phyloP scores from a whole-genome alignment of 202 grass and related monocot species.

The Setaria italica region DNA sequence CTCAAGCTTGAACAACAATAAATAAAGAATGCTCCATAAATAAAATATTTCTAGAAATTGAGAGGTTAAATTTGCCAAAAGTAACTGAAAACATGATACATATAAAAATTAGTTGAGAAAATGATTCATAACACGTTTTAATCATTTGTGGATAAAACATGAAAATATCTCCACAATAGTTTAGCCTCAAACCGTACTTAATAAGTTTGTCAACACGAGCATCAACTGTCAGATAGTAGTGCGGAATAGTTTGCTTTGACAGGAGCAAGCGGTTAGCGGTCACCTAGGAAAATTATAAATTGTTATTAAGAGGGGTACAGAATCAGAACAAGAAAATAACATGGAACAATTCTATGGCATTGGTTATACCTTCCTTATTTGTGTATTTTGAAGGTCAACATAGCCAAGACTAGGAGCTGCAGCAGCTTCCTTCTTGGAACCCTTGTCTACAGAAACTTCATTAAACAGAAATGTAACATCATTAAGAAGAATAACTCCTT shows the following conservation, averaged over 20 bases:
- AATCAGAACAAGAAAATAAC: neutral
- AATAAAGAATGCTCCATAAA: no score
- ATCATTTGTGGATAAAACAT: neutral
- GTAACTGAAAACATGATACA: no score
- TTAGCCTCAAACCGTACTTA: no score
- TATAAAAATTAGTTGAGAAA: neutral
- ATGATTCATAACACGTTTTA: neutral
- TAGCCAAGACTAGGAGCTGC: conserved; percentile 58
- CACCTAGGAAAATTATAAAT: conserved; percentile 59
- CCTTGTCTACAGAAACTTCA: no score
- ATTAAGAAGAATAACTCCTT: neutral
- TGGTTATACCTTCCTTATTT: conserved; percentile 82
- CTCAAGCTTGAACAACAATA: no score
- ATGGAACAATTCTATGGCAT: no score
- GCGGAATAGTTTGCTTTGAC: conserved; percentile 70
- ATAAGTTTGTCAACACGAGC: no score
- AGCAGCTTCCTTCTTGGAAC: no score
- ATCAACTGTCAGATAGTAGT: no score
- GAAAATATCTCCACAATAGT: neutral
- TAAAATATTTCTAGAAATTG: no score
- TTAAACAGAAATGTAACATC: neutral
- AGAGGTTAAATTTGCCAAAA: no score
- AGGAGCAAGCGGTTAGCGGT: conserved; percentile 69
- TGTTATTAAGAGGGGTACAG: neutral
- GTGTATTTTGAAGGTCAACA: conserved; percentile 71